Base-by-base conservation (phyloP, 148 eudicot genomes). In the Vaccinium corymbosum region DNA sequence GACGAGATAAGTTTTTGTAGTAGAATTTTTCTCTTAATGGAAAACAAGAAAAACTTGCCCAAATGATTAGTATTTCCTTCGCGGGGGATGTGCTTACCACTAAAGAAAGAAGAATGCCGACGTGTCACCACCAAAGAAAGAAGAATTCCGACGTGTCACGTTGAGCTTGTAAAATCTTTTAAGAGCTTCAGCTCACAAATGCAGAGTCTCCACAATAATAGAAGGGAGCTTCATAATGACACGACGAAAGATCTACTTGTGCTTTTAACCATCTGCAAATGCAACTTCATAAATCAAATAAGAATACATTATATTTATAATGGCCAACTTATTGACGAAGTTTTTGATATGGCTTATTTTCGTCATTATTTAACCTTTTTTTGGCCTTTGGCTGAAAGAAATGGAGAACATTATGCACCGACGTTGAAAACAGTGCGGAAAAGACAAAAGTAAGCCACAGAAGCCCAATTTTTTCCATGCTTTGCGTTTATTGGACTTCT, bases 221-320 rank as follows among this genome's bases (percentile, higher is more conserved):
- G 38, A 71, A 81, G 27, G 50, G 76, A 49, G 51, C 75, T 80
- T 85, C 76, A 81, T 19, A 81, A 59, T 16, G 80, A 32, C 20
- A 1, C 14, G 42, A 46, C 46, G 16, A 74, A 35, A 12, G 22
- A 50, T 49, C 53, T 15, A 64, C 64, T 27, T 66, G 16, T 42
- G 80, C 55, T 19, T 61, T 61, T 42, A 71, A 74, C 62, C 62
- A 6, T 73, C 83, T 83, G 85, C 73, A 19, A 22, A 73, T 42
- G 56, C 35, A 83, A 48, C 11, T 7, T 10, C 50, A 59, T 14
- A 51, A 68, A 61, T 64, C 7, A 64, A 52, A 64, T 64, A 25
- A 64, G 15, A 22, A 22, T 22, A n/a, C 25, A 9, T 10, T 3
- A 22, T 9, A 8, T 15, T 2, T 27, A 55, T 42, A 35, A 72